Base-by-base conservation (phyloP, 2,329 filamentous ascomycete species). In the Penicillium sp. region DNA sequence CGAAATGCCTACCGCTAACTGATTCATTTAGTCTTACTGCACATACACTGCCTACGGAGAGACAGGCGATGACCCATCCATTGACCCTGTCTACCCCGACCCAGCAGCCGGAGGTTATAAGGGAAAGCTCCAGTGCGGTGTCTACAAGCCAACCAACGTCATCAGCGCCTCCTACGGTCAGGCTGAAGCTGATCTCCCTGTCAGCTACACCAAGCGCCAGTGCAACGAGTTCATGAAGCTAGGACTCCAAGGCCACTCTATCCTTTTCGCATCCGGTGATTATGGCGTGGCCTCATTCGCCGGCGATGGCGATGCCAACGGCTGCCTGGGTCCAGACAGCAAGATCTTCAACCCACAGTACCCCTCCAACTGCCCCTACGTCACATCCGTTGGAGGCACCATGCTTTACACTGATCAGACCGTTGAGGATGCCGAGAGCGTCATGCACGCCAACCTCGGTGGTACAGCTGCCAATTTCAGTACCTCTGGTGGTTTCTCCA, bases 161-260 rank as follows among this genome's bases (percentile, higher is more conserved):
- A 78, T 85, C 58, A 80, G 78, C 37, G 82, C 87, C 61, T 83
- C 80, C 3, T 85, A 86, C 66, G 82, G 82, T 47, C 80, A 80
- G 43, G 76, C 80, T 44, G 84, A 87, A 69, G 71, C 73, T 5
- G 80, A 81, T 22, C 74, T 86, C 21, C 83, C 84, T 0, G 70
- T 77, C 5, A 74, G 72, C 59, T 87, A 87, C 70, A 81, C 84
- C 62, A 74, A 80, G 60, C 71, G 76, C 3, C 76, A 79, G 59
- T 78, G 76, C 61, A 73, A 73, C 45, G 75, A 78, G 42, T 80
- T 82, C 62, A 73, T 84, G 65, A 84, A 85, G 67, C 77, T 85
- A 0, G 80, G 76, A 5, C 60, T 73, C 3, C 68, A 71, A 49
- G 70, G 70, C 11, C 64, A 68, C 50, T 69, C 70, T 1, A 67